A percentile compares a stretch with the other conserved stretches of the same genome.
phyloP scores from a whole-genome alignment of 78 protist species.

The Speleostelium caveatum region DNA sequence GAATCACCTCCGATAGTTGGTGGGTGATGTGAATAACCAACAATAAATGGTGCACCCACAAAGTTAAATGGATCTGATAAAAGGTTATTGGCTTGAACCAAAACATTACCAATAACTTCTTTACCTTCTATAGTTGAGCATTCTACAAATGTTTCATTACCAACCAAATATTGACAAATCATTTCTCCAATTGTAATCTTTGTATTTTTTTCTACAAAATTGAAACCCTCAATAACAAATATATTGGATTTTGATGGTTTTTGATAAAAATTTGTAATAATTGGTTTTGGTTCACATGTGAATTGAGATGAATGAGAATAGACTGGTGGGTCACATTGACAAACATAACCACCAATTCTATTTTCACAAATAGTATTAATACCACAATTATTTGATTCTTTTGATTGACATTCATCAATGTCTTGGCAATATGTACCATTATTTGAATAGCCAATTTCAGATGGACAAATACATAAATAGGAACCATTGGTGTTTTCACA shows the following conservation, averaged over 20 bases:
- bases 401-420: not conserved
- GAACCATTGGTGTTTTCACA: conserved; percentile 3
- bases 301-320: not conserved
- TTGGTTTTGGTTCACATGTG: not conserved
- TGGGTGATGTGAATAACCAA: too few relatives aligned
- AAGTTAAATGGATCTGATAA: too few relatives aligned
- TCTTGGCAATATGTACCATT: not conserved
- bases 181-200: not conserved
- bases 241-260: not conserved
- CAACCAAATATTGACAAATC: not conserved
- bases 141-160: not conserved
- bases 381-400: not conserved
- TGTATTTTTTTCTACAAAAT: not conserved
- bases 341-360: not conserved
- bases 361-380: not conserved
- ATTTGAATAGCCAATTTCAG: not conserved
- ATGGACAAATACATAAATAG: not conserved
- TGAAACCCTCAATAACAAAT: not conserved
- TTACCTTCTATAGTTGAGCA: not conserved
- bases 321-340: not conserved
- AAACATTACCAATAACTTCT: not conserved
- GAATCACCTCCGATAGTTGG: too few relatives aligned
- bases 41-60: too few relatives aligned
- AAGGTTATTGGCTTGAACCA: too few relatives aligned
- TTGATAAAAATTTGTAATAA: not conserved